Evolutionary conservation across 805 yeast genomes (phyloP).

Genomic region (Yamadazyma nakazawae): DNA sequence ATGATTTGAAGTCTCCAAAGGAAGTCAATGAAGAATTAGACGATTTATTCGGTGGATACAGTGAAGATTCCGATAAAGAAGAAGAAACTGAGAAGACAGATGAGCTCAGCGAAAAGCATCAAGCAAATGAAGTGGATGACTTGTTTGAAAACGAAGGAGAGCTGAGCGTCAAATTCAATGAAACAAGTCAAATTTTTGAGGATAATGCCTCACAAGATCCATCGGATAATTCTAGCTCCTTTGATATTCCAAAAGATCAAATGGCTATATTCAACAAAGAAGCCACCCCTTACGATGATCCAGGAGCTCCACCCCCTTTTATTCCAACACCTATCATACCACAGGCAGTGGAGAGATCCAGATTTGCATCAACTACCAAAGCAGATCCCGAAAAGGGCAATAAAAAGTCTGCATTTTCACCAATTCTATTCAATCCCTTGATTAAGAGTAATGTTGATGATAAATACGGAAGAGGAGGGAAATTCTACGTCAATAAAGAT

Average conservation of each 20-base stretch:
- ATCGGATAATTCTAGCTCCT: constrained; percentile 12
- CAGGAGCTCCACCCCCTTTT: constrained; percentile 77
- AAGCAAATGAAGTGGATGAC: background rate
- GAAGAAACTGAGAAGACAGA: background rate
- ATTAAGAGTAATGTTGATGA: constrained; percentile 75
- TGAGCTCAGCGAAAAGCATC: background rate
- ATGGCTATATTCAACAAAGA: constrained; percentile 43
- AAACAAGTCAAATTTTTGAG: background rate
- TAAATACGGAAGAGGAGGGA: constrained; percentile 87
- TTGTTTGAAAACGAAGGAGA: background rate
- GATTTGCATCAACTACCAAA: background rate
- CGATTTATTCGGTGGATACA: constrained; percentile 20
- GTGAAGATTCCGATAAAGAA: constrained; percentile 7
- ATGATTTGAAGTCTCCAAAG: constrained; percentile 5
- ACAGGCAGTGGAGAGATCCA: constrained; percentile 12
- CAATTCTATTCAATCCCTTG: constrained; percentile 75
- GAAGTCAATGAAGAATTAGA: constrained; percentile 26
- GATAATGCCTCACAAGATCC: background rate
- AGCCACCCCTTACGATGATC: constrained; percentile 58
- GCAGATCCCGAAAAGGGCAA: constrained; percentile 9
- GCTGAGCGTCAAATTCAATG: background rate
- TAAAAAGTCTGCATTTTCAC: constrained; percentile 66
- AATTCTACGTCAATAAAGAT: constrained; percentile 62
- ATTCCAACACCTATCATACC: constrained; percentile 48
- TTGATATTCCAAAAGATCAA: constrained; percentile 58